Conservation (phyloP, 495 filamentous ascomycete species). For the Neurospora intermedia region DNA sequence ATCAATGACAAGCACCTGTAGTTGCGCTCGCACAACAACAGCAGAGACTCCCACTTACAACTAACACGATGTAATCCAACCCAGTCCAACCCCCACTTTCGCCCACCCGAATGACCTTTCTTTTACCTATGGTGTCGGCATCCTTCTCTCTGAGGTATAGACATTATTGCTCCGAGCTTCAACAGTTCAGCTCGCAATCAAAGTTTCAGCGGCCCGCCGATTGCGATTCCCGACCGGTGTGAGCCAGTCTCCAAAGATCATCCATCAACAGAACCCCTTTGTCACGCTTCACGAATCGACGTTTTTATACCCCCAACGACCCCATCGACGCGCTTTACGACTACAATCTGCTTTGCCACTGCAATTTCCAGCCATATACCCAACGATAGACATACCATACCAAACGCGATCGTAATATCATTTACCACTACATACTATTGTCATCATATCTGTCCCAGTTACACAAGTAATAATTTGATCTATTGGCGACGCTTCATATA, state of each 20-base stretch:
- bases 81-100: not conserved
- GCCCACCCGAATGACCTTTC: not conserved
- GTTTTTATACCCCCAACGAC: not conserved
- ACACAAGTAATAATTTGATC: not conserved
- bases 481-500: not conserved
- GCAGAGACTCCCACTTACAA: not conserved
- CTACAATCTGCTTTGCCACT: not conserved
- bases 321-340: not conserved
- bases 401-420: not conserved
- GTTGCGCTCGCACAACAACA: not conserved
- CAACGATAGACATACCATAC: not conserved
- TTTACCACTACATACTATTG: not conserved
- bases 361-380: not conserved
- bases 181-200: not conserved
- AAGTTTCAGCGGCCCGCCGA: not conserved
- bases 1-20: not conserved
- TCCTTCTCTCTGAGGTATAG: not conserved
- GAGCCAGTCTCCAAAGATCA: not conserved
- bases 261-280: not conserved
- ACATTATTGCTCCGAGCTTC: not conserved
- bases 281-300: not conserved
- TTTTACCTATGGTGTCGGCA: not conserved
- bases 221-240: not conserved
- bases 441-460: not conserved
- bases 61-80: not conserved